A percentile compares a stretch with the other conserved stretches of the same genome.
These are phyloP conservation scores for Mortierella sp. DNA, from an alignment of 371 early-diverging fungal species.

Conservation along the genomic window DNA sequence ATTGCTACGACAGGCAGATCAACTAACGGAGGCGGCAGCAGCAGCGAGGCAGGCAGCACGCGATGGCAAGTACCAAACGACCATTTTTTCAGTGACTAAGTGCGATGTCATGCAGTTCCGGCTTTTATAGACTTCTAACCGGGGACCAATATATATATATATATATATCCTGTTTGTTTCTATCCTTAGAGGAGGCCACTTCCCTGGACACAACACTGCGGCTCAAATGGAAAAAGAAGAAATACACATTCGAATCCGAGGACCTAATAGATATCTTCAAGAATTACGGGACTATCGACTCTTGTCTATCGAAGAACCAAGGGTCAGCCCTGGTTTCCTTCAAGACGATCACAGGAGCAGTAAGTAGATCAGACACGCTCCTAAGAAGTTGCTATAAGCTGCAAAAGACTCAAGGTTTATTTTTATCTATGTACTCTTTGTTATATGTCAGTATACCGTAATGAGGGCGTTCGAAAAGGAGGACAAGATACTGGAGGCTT, in stretches of 20 bases:
- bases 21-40: constrained; percentile 18
- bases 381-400: neutral
- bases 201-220: constrained; percentile 39
- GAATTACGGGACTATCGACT: constrained; percentile 41
- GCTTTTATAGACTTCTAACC: no score
- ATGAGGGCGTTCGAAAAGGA: constrained; percentile 27
- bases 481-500: constrained; percentile 15
- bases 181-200: constrained; percentile 16
- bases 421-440: neutral
- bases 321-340: constrained; percentile 42
- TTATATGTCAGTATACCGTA: constrained; percentile 12
- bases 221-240: constrained; percentile 51
- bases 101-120: no score
- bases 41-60: constrained; percentile 21
- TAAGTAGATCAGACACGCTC: constrained; percentile 8
- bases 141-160: no score
- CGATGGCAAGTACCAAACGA: constrained; percentile 16
- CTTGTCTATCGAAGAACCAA: constrained; percentile 42
- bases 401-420: neutral
- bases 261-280: constrained; percentile 21
- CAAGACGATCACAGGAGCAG: constrained; percentile 37
- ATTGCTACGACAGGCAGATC: constrained; percentile 32
- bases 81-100: no score
- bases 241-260: constrained; percentile 20
- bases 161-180: no score